These are phyloP conservation scores for Acanthamoeba culbertsoni DNA, from an alignment of 208 protist species.

Conservation along the genomic window DNA sequence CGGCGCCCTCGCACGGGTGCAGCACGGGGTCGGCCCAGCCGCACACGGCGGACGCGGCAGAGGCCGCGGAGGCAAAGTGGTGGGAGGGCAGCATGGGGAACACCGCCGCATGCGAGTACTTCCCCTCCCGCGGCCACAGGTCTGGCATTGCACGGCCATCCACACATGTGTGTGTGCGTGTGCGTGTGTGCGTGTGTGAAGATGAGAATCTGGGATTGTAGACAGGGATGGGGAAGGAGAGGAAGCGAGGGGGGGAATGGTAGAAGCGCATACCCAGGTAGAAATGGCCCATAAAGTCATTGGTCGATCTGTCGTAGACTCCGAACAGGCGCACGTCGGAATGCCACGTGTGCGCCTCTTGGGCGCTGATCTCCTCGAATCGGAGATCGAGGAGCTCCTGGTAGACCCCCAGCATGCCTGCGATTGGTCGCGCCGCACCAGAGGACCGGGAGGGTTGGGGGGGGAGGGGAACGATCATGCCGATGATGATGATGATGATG, in stretches of 20 bases:
- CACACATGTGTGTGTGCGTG: not conserved
- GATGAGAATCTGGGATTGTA: no score
- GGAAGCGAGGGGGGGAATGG: not conserved
- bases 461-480: conserved; percentile 58
- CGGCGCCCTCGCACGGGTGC: not conserved
- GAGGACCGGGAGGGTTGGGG: not conserved
- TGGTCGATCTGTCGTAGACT: conserved; percentile 20
- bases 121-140: conserved; percentile 60
- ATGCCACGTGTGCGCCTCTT: conserved; percentile 70
- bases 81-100: conserved; percentile 57
- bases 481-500: no score
- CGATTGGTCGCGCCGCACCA: not conserved
- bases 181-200: no score
- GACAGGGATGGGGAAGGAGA: not conserved
- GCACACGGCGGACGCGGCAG: not conserved
- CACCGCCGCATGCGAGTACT: conserved; percentile 78
- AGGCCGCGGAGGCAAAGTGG: not conserved
- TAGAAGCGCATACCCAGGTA: conserved; percentile 71
- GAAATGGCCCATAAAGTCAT: conserved; percentile 75
- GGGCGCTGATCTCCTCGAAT: not conserved
- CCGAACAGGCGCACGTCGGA: conserved; percentile 69
- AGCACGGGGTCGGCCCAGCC: conserved; percentile 47
- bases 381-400: conserved; percentile 70
- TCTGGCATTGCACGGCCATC: not conserved
- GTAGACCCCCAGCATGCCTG: conserved; percentile 62